Base-by-base conservation (phyloP, 2,329 filamentous ascomycete species). In the Phoma herbarum region DNA sequence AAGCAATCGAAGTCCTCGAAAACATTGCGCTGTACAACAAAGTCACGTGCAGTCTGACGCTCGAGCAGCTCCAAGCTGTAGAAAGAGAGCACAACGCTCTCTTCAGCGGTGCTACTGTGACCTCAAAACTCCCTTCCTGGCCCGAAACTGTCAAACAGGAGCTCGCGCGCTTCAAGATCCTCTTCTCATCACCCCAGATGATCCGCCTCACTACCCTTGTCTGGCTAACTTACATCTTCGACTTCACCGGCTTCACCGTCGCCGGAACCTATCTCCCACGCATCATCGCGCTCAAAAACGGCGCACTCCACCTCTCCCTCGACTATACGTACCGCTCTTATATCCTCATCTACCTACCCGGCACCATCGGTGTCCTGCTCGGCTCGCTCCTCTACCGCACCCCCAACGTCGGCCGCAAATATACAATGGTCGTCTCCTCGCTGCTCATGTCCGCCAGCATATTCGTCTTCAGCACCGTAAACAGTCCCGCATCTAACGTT, bases 261-360 rank as follows among this genome's bases (percentile, higher is more conserved):
- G 80, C 80, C 3, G 81, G 82, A 9, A 74, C 77, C 41, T 84
- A 82, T 55, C 75, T 85, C 4, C 83, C 83, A 0, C 75, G 76
- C 2, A 84, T 85, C 47, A 72, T 85, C 2, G 81, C 82, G 3
- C 61, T 80, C n/a, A 85, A 85, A 64, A 84, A 85, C 55, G 80
- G 79, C 14, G 75, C 74, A 0, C 74, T 79, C 11, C 64, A 77
- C 4, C 74, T 82, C 3, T 78, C 79, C 2, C 77, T 85, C 11
- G 66, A 70, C 50, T 67, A 78, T 65, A 85, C 83, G 0, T 86
- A 86, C 62, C 79, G 81, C 18, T 81, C 78, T 4, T 85, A 85
- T 68, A 79, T 86, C 31, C 83, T 82, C 65, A 85, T 84, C 2
- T 85, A 85, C 69, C 75, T 80, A 0, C 83, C 83, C 0, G 83